These are phyloP conservation scores for Pythium periplocum DNA, from an alignment of 352 stramenopile species.

Conservation along the genomic window DNA sequence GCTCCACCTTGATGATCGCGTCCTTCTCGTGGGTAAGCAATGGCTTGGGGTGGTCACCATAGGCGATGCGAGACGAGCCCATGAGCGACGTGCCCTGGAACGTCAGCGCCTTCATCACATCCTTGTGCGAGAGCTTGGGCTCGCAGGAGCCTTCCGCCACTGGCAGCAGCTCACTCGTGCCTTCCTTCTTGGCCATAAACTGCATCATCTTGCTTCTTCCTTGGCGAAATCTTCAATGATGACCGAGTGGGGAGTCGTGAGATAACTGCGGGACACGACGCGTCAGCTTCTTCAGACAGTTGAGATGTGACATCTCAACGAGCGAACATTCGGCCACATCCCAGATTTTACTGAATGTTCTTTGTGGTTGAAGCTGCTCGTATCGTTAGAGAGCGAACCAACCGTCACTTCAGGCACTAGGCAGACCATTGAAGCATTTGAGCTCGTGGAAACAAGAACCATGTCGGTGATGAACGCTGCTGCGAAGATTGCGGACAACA, in stretches of 20 bases:
- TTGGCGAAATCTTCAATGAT: no score
- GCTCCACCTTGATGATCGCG: slow-evolving; percentile 25
- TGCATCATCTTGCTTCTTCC: slow-evolving; percentile 13
- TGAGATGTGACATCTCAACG: no score
- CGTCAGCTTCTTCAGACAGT: no score
- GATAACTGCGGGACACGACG: no score
- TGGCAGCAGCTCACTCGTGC: slow-evolving; percentile 10
- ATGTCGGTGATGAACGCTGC: slow-evolving; percentile 26
- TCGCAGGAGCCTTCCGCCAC: slow-evolving; percentile 22
- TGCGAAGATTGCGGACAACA: slow-evolving; percentile 26
- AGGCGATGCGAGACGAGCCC: slow-evolving; percentile 13
- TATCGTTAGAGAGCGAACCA: no score
- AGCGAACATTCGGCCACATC: no score
- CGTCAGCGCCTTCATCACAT: slow-evolving; percentile 31
- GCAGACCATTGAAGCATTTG: not conserved
- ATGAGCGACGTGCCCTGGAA: slow-evolving; percentile 18
- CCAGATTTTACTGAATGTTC: no score
- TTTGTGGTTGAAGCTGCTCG: no score
- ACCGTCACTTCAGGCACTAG: no score
- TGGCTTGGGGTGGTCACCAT: slow-evolving; percentile 16
- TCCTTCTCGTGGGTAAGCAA: slow-evolving; percentile 24
- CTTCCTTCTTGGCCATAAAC: slow-evolving; percentile 14
- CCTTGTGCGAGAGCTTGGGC: slow-evolving; percentile 17
- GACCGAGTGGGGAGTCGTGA: no score
- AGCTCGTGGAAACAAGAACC: not conserved